Percentiles rank a stretch among this genome's conserved stretches.
phyloP scores from a whole-genome alignment of 2,329 filamentous ascomycete genomes.

The Bertia moriformis region DNA sequence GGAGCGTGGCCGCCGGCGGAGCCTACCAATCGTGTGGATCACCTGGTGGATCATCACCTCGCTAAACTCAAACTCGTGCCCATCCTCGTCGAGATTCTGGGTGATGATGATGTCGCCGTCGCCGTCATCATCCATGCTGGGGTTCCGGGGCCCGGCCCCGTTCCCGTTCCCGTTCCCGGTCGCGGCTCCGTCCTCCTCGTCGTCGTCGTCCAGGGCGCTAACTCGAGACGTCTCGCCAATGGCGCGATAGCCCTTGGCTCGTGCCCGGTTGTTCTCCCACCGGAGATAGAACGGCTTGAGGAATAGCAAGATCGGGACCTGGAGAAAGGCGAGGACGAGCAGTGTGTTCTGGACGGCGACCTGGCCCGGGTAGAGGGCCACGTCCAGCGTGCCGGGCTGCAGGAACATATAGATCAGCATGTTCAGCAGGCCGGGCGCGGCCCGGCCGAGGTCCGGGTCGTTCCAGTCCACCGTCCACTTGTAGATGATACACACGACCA shows the following conservation, averaged over 20 bases:
- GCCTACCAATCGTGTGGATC: conserved; percentile 99
- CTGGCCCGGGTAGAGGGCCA: conserved; percentile 68
- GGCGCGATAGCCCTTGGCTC: conserved; percentile 78
- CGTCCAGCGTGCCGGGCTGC: conserved; percentile 60
- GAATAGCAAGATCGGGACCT: conserved; percentile 83
- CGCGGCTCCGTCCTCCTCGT: conserved; percentile 42
- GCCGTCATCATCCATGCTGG: conserved; percentile 42
- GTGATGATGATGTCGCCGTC: conserved; percentile 81
- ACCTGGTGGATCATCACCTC: conserved; percentile 98
- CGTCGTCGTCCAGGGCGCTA: conserved; percentile 79
- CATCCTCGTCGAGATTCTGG: conserved; percentile 59
- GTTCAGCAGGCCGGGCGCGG: conserved; percentile 80
- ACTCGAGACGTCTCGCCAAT: conserved; percentile 80
- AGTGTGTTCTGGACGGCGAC: conserved; percentile 61
- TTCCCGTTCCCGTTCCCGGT: conserved; percentile 44
- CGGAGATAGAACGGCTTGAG: conserved; percentile 92
- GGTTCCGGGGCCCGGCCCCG: conserved; percentile 49
- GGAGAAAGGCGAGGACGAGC: conserved; percentile 65
- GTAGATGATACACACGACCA: conserved; percentile 86
- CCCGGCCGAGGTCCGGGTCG: conserved; percentile 36
- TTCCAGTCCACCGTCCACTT: conserved; percentile 91
- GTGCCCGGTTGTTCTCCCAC: conserved; percentile 80
- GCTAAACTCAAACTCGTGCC: conserved; percentile 86
- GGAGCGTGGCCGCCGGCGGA: no score
- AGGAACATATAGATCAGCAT: conserved; percentile 99